Evolutionary conservation across 345 rosid genomes (phyloP), one percentile per base, ranked within the genome.

Genomic region (Salix koriyanagi): DNA sequence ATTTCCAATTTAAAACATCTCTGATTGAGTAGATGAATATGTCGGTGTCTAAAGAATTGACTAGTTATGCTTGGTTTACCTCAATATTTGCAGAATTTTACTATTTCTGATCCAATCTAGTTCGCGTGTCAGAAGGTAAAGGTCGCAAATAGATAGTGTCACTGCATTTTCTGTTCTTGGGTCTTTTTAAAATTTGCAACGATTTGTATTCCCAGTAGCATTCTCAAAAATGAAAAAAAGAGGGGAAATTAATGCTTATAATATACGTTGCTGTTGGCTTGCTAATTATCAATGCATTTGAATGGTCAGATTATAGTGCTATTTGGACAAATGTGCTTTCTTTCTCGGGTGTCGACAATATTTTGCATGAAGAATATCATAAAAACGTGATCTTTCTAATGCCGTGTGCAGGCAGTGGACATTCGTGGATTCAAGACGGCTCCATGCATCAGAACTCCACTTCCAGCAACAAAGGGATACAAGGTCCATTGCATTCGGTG

Each of bases 391-490:
- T 67, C 14, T 73, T 37, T 26, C 9, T 36, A 32, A 15, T 26
- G 60, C 21, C 6, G 42, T 42, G 21, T 75, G 76, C 86, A 78
- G 92, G 87, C 34, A 83, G 86, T 74, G 82, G 87, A 70, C 80
- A 74, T 76, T 86, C 88, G 44, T 92, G 97, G 96, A 75, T 85
- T 77, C 88, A 85, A 70, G 88, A 86, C 76, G 81, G 77, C 50
- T 84, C 90, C 36, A 72, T 80, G 79, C 67, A 67, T 80, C 83
- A 65, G 52, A 70, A 62, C 28, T 75, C 68, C n/a, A 74, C 46
- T 65, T 72, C 65, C 69, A 72, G 72, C 60, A 14, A 7, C 37
- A 77, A 76, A 70, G 26, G 58, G 69, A 81, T 56, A 78, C 75
- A 75, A 64, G 79, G 79, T 69, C 83, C 73, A 1, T 34, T 80